Base-by-base conservation (phyloP, 2,329 filamentous ascomycete species). In the Pseudocercospora ulei region DNA sequence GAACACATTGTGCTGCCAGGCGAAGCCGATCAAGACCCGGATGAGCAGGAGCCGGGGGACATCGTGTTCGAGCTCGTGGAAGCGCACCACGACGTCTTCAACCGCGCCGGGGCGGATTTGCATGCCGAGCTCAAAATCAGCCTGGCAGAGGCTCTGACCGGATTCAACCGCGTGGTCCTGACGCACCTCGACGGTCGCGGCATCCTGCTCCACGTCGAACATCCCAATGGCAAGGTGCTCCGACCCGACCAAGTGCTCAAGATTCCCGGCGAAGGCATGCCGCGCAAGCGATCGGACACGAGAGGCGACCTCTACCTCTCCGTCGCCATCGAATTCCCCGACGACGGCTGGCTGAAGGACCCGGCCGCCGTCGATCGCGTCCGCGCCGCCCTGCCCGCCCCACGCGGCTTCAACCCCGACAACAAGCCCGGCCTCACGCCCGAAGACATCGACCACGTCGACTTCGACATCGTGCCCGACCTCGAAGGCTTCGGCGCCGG, bases 121-220 rank as follows among this genome's bases (percentile, higher is more conserved):
- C 81, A 79, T 1, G 84, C 87, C 1, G 78, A 86, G 43, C 67
- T 98, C 28, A 75, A 82, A 23, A 71, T 98, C 48, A 83, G 81
- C 3, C 70, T 98, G 8, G 76, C 76, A 6, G 90, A 98, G 62
- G 79, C 90, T 0, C 67, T 98, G 35, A 79, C 76, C 5, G 90
- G 90, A 8, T 95, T 98, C 68, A 84, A 84, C 35, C 77, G 88
- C 22, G 82, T 92, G 3, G 86, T 95, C 1, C 57, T 98, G 47
- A 90, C 81, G 55, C 90, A 98, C 61, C 76, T 98, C 5, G 90
- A 98, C 57, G 90, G 88, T 18, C 76, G 90, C 41, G 90, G 90
- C 18, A 88, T 98, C 43, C 74, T 80, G 41, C 70, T 98, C 30
- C 72, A 78, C 38, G 80, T 90, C 50, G 76, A 82, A 9, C 76